phyloP scores from a whole-genome alignment of 257 asterid species.

The Solanum tarapatanum region DNA sequence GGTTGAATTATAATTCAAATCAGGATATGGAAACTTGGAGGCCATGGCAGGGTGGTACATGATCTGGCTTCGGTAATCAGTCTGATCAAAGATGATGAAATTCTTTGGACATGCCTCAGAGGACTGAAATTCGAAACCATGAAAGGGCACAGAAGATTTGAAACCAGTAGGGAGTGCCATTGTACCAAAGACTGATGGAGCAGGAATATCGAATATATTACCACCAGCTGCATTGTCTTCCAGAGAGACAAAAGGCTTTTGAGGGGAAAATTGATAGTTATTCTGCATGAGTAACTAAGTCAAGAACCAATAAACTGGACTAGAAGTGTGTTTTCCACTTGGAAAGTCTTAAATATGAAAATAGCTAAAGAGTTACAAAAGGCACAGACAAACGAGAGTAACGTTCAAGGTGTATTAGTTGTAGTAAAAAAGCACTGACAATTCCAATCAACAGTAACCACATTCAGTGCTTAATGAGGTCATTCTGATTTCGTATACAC shows the following conservation, averaged over 20 bases:
- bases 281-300: constrained; percentile 38
- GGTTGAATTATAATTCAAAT: constrained; percentile 16
- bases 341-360: neutral
- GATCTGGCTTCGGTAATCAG: constrained; percentile 43
- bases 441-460: neutral
- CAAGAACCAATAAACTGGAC: neutral
- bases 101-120: constrained; percentile 61
- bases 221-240: constrained; percentile 25
- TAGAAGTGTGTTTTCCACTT: constrained; percentile 4
- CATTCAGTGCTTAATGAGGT: constrained; percentile 2
- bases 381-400: neutral
- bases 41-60: constrained; percentile 55
- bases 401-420: constrained; percentile 27
- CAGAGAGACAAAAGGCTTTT: constrained; percentile 27
- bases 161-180: constrained; percentile 17
- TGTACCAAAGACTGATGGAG: constrained; percentile 24
- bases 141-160: constrained; percentile 21
- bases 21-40: constrained; percentile 30
- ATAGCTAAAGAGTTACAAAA: constrained; percentile 1
- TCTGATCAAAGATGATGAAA: constrained; percentile 55
- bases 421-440: constrained; percentile 1
- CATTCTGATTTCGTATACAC: neutral
- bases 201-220: constrained; percentile 23
- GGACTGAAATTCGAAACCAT: constrained; percentile 34
- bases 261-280: constrained; percentile 22